phyloP scores from a whole-genome alignment of 306 rosid genomes.

The Inga oerstediana region DNA sequence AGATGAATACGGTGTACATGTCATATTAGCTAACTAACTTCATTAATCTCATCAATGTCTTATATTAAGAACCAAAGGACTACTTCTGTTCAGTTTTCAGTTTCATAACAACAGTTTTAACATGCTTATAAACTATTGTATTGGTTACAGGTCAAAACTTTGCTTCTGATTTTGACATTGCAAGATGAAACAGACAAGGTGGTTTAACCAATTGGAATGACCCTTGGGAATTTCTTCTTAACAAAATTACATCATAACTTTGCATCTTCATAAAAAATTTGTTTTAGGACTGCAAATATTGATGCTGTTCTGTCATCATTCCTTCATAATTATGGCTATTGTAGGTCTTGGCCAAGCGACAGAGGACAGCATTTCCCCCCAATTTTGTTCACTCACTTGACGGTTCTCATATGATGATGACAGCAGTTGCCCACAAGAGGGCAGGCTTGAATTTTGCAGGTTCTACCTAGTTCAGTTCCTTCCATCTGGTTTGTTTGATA shows the following conservation, averaged over 20 bases:
- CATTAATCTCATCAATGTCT: too few relatives aligned
- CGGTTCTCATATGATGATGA: slow-evolving; percentile 99
- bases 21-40: too few relatives aligned
- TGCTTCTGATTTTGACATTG: slow-evolving; percentile 79
- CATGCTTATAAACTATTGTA: slow-evolving; percentile 23
- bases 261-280: background rate
- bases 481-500: background rate
- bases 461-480: slow-evolving; percentile 36
- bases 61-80: too few relatives aligned
- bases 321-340: background rate
- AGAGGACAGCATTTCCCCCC: slow-evolving; percentile 93
- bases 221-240: background rate
- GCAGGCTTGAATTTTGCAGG: slow-evolving; percentile 91
- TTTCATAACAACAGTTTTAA: slow-evolving; percentile 1
- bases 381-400: slow-evolving; percentile 97
- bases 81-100: slow-evolving; percentile 17
- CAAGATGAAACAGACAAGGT: slow-evolving; percentile 89
- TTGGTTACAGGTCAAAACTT: slow-evolving; percentile 80
- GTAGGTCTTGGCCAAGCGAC: slow-evolving; percentile 79
- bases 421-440: slow-evolving; percentile 85
- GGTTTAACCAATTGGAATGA: slow-evolving; percentile 2
- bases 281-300: background rate
- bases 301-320: background rate
- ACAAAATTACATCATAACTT: background rate
- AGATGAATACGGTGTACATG: too few relatives aligned